Base-by-base conservation (phyloP, 2,329 filamentous ascomycete genomes). In the Aaosphaeria arxii region DNA sequence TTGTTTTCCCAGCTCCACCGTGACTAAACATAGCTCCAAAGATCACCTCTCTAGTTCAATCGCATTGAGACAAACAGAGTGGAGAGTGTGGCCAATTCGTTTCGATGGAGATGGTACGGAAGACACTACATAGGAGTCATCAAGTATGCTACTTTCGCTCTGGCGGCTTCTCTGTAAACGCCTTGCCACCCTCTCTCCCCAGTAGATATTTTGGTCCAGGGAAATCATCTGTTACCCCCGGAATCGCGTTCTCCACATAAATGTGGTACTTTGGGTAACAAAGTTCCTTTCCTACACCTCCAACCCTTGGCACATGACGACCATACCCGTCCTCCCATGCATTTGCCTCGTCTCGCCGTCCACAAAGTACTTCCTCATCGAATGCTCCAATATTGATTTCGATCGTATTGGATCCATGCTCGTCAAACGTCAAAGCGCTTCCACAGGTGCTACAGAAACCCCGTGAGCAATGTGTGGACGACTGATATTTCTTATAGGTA, bases 401-500 rank as follows among this genome's bases (percentile, higher is more conserved):
- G 11, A 56, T 50, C 4, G 50, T 5, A 6, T 52, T 50, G 3
- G 49, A 45, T 6, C 48, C 40, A 5, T 45, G 40, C 43, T 57
- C 49, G 7, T 50, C 46, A 46, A 60, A 63, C 3, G 57, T 52
- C 38, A 64, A 44, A 11, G 50, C 38, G 42, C 55, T 56, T 30
- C 59, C 61, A 41, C 61, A 64, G 11, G 48, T 55, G 13, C 51
- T 41, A 44, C 61, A 62, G 49, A 64, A 63, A 38, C 58, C 58
- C 44, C 61, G 58, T 17, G 39, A 40, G 5, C 46, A 56, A 6
- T 35, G 29, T 2, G 47, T 32, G 0, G 56, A 53, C 4, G 59
- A 62, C 6, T 47, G 41, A 49, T 58, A 65, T 4, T 47, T 54
- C 33, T 58, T 61, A 49, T 57, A 64, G 7, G 49, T 46, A 2